Evolutionary conservation across 208 protist species (phyloP).

Genomic region (Acanthamoeba castellanii): DNA sequence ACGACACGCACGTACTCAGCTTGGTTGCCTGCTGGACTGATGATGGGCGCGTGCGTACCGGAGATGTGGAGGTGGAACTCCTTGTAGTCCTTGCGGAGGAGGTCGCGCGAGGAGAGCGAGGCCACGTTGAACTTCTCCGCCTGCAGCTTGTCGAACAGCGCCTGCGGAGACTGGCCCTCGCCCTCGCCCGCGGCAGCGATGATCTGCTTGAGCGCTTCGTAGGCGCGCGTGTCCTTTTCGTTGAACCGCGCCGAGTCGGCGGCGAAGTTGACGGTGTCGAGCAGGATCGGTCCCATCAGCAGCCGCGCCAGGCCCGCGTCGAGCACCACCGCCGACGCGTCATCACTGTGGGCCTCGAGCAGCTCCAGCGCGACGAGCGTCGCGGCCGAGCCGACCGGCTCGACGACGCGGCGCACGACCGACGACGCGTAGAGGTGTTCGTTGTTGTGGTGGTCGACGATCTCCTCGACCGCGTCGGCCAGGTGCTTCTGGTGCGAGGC

Average conservation of each 20-base stretch:
- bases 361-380: constrained; percentile 47
- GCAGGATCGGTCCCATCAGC: not conserved
- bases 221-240: constrained; percentile 7
- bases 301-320: not conserved
- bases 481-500: constrained; percentile 2
- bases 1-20: not conserved
- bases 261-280: constrained; percentile 52
- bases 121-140: constrained; percentile 46
- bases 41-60: not conserved
- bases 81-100: constrained; percentile 66
- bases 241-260: constrained; percentile 3
- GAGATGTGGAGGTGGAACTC: not conserved
- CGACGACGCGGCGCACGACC: constrained; percentile 22
- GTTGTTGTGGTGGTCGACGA: constrained; percentile 49
- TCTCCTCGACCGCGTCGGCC: constrained; percentile 39
- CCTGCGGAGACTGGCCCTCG: not conserved
- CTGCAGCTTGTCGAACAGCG: constrained; percentile 27
- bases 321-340: not conserved
- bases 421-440: not conserved
- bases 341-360: not conserved
- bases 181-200: too few relatives aligned
- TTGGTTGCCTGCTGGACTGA: not conserved
- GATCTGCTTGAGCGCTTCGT: not conserved
- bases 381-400: not conserved
- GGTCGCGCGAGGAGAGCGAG: not conserved